Base-by-base conservation (phyloP, 208 protist genomes). In the Trypanosomatidae sp. region DNA sequence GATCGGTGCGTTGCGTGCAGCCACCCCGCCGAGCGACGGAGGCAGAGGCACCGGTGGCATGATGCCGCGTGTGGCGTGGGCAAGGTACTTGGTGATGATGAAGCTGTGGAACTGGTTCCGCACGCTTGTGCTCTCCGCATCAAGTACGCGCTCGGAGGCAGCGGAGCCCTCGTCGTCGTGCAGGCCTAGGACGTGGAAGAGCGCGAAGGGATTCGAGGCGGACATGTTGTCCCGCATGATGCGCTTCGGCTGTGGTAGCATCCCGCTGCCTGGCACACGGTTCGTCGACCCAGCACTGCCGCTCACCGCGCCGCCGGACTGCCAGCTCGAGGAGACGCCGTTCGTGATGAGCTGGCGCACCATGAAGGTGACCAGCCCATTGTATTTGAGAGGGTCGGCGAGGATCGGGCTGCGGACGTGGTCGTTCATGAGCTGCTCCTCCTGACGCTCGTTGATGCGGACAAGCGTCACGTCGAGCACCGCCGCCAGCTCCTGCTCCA, bases 391-490 rank as follows among this genome's bases (percentile, higher is more conserved):
- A 12, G 90, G 90, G n/a, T 94, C 72, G 4, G 66, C 75, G 15
- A 94, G 68, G 55, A 94, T 86, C 22, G 90, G 90, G 33, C 69
- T 55, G 33, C 87, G 80, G 59, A 94, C 74, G 36, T 85, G 67
- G 55, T 91, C 87, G 64, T 91, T 92, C 86, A 91, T 91, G 43
- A 92, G 73, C 50, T 81, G 79, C 79, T 91, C 87, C 68, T 91
- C 85, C 80, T 92, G 87, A 6, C 82, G 80, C 69, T 92, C 87
- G 62, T 94, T 92, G 44, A 94, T 76, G 25, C 87, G 85, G 19
- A 92, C 80, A 0, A 94, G 68, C 15, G 86, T 89, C 47, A 70
- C 78, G 64, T 91, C 85, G 19, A 94, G 77, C 44, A 94, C 47
- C 49, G 72, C 55, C 22, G 79, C 69, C 30, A 94, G 82, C 69